phyloP scores from a whole-genome alignment of 176 grass and related monocot genomes.

The Tillandsia fasciculata region DNA sequence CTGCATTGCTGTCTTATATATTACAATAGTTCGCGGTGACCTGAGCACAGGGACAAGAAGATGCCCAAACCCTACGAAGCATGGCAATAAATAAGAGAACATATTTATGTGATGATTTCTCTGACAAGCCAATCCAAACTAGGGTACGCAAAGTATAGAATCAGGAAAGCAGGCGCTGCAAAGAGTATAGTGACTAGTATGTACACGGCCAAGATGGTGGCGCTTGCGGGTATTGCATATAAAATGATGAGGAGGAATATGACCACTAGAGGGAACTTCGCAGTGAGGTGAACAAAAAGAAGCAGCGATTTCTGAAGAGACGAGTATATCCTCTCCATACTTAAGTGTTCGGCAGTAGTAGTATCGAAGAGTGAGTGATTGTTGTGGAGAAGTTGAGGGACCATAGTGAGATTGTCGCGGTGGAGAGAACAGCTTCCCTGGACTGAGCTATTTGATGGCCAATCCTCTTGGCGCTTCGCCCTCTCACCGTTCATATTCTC shows the following conservation, averaged over 20 bases:
- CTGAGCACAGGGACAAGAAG: too few relatives aligned
- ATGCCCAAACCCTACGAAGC: too few relatives aligned
- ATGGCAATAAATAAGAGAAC: neutral
- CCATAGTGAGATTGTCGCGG: neutral
- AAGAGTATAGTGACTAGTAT: constrained; percentile 14
- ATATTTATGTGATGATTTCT: constrained; percentile 16
- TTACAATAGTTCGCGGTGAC: too few relatives aligned
- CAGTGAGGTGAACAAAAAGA: constrained; percentile 2
- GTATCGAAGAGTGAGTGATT: neutral
- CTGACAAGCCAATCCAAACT: constrained; percentile 16
- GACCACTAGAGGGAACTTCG: constrained; percentile 13
- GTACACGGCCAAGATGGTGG: constrained; percentile 8
- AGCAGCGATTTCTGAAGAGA: constrained; percentile 5
- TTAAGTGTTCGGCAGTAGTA: neutral
- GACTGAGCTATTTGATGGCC: neutral
- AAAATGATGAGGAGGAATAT: constrained; percentile 10
- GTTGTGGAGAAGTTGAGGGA: neutral
- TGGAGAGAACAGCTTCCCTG: neutral
- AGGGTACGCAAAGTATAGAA: constrained; percentile 18
- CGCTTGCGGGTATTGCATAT: constrained; percentile 11
- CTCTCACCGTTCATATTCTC: constrained; percentile 3
- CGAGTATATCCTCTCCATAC: neutral
- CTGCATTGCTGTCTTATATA: too few relatives aligned
- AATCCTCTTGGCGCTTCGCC: neutral
- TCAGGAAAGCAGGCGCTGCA: constrained; percentile 10